These are phyloP conservation scores for Onygenales sp. DNA, from an alignment of 2,329 filamentous ascomycete genomes.

Conservation along the genomic window DNA sequence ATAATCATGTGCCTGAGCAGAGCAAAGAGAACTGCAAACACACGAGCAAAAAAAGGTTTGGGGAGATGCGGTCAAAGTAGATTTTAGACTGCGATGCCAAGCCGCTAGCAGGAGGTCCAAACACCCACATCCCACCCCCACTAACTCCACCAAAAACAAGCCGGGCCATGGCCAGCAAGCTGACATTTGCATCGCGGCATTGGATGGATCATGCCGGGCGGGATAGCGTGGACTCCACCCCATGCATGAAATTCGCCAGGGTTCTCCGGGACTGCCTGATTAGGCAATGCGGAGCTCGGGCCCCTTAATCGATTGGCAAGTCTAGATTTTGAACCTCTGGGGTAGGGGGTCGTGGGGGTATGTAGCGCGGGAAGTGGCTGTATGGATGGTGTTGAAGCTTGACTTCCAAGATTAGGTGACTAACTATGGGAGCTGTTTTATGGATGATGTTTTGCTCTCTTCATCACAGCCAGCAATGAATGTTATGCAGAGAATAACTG, in stretches of 20 bases:
- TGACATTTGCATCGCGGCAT: no score
- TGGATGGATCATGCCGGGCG: background rate
- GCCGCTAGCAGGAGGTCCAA: constrained; percentile 3
- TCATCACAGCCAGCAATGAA: no score
- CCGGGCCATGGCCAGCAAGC: no score
- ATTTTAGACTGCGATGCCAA: background rate
- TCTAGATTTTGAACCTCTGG: background rate
- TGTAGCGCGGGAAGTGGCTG: background rate
- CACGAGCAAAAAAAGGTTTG: background rate
- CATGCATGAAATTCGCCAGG: background rate
- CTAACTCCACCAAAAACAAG: background rate
- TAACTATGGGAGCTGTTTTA: no score
- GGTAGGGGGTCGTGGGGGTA: background rate
- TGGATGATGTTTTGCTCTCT: no score
- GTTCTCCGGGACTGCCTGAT: background rate
- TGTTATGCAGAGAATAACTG: no score
- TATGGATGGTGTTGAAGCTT: no score
- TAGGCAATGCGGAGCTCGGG: background rate
- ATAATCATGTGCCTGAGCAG: background rate
- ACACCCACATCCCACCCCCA: background rate
- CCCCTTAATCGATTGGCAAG: background rate
- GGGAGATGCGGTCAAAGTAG: background rate
- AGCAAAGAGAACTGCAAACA: background rate
- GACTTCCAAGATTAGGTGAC: no score
- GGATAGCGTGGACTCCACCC: background rate